Evolutionary conservation across 2,329 filamentous ascomycete species (phyloP), one percentile per base, ranked within the genome.

Genomic region (Clarireedia hainanense): DNA sequence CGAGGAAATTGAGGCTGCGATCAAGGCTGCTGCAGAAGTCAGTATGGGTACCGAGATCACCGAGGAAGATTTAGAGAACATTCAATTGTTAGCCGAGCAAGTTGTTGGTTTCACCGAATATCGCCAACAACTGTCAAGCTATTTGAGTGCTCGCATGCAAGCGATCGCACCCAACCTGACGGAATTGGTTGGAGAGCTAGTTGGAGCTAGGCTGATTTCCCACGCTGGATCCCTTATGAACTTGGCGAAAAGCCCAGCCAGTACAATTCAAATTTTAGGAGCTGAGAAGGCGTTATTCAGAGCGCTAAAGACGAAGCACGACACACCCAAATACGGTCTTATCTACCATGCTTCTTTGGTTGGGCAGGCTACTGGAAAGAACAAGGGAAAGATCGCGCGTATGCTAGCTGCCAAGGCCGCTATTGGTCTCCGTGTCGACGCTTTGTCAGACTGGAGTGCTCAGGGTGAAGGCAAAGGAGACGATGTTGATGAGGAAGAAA

Each of bases 331-430:
- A 75, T 99, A 97, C 68, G 94, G 94, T 80, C 80, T 95, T 62
- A 89, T 95, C 71, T 95, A 94, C 76, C 88, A 95, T 74, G 88
- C 89, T 49, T 94, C 89, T 27, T 82, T 99, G 47, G 95, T 99
- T 63, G 95, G 94, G 46, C 94, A 99, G 76, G 94, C 94, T 30
- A 95, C 89, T 20, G 94, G 94, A 68, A 92, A 90, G 78, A 97
- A 97, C 80, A 99, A 99, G 85, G 94, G 94, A 67, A 99, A 99
- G 80, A 96, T 99, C 69, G 94, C 94, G 43, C 89, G 94, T 80
- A 91, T 96, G 79, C 81, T 99, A 59, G 88, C 94, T 49, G 88
- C 92, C 64, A 97, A 97, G 80, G 85, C 92, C 47, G 90, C 94
- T 26, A 83, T 99, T 50, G 91, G 91, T 78, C 79, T 96, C 49